These are phyloP conservation scores for Geranium brycei DNA, from an alignment of 345 rosid species.

Conservation along the genomic window DNA sequence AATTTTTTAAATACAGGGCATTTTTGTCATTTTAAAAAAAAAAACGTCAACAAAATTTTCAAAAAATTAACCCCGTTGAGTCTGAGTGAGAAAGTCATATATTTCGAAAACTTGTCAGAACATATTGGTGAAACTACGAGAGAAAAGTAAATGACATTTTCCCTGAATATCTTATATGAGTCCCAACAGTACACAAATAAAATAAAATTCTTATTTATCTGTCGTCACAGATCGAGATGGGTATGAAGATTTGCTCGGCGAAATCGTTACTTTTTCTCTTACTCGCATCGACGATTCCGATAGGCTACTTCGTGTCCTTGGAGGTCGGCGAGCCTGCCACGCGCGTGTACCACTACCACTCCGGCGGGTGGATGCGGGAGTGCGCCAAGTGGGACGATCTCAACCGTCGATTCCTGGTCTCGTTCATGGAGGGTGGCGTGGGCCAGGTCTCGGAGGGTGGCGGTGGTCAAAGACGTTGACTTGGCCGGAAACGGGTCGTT, in stretches of 20 bases:
- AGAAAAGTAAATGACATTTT: no score
- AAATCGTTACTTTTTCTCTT: slow-evolving; percentile 27
- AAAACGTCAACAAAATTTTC: no score
- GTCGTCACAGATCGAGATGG: slow-evolving; percentile 15
- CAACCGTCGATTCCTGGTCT: slow-evolving; percentile 60
- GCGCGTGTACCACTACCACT: slow-evolving; percentile 57
- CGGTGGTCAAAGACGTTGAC: slow-evolving; percentile 51
- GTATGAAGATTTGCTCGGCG: slow-evolving; percentile 22
- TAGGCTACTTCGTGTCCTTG: slow-evolving; percentile 46
- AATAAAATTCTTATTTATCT: background rate
- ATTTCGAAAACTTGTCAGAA: no score
- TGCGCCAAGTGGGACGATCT: slow-evolving; percentile 82
- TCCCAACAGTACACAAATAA: background rate
- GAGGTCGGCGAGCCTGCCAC: slow-evolving; percentile 46
- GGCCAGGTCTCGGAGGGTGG: slow-evolving; percentile 35
- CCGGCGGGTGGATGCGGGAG: slow-evolving; percentile 67
- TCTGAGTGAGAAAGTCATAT: no score
- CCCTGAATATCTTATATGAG: no score
- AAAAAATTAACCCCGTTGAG: no score
- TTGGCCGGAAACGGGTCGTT: slow-evolving; percentile 56
- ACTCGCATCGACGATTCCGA: slow-evolving; percentile 53
- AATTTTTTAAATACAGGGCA: no score
- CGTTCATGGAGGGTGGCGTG: slow-evolving; percentile 66
- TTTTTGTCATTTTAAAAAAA: no score
- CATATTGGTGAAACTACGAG: no score